Evolutionary conservation across 1,284 basidiomycete species (phyloP), one percentile per base, ranked within the genome.

Genomic region (Porogramme epimiltina): DNA sequence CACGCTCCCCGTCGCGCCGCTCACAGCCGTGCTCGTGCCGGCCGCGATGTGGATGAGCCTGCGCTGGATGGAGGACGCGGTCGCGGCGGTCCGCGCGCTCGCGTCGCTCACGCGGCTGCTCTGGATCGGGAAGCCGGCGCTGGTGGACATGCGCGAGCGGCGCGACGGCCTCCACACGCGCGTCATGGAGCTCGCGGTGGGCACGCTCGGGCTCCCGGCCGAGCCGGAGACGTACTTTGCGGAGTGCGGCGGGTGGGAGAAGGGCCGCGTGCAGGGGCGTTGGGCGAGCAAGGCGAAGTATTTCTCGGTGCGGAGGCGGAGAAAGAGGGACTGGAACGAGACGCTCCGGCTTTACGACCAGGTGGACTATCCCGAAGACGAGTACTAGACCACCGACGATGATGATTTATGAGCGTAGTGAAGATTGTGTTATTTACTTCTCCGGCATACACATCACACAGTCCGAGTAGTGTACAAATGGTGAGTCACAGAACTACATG

Each of bases 311-410:
- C 78, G 79, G 53, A 73, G 91, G 56, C 72, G 91, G 62, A 74
- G 91, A 60, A 93, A 93, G 70, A 79, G 90, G 58, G 91, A 93
- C 62, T 93, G 91, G 91, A 91, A 92, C 62, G 91, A 93, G 71
- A 90, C 84, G 3, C 70, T 93, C 45, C 74, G 88, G 51, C 68
- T 91, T 46, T 91, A 91, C 54, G 91, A 93, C 61, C 78, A 88
- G 60, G 85, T 89, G 6, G 87, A 91, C 67, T 89, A 87, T 62
- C 85, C 85, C 4, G 75, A 77, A 13, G 80, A 81, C 40, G 61
- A 61, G n/a, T 57, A 62, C 37, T 62, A 59, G 37, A n/a, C 18
- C 28, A 13, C 8, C 28, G 28, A 13, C 28, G 6, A 6, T 6
- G 13, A 31, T 31, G 28, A 31, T 31, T 8, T 31, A 31, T 31